Evolutionary conservation across 345 rosid genomes (phyloP).

Genomic region (Cardamine chenopodiifolia): DNA sequence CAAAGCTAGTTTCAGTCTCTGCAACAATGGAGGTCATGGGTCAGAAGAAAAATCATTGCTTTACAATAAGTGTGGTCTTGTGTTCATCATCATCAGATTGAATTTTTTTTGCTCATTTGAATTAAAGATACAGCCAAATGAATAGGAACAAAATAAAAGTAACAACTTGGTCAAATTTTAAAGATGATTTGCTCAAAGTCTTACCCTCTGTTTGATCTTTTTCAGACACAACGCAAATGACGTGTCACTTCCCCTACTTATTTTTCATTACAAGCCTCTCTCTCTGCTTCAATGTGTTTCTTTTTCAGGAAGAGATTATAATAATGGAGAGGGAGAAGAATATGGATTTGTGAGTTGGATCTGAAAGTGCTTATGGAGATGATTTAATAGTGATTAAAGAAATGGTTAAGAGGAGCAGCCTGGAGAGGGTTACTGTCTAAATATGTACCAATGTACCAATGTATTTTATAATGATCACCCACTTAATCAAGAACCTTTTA

Average conservation of each 20-base stretch:
- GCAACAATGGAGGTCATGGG: constrained; percentile 43
- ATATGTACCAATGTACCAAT: constrained; percentile 41
- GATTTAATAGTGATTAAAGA: constrained; percentile 38
- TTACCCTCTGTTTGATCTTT: constrained; percentile 39
- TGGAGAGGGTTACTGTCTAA: constrained; percentile 44
- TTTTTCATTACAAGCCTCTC: constrained; percentile 34
- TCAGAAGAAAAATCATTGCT: constrained; percentile 35
- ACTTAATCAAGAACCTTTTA: constrained; percentile 30
- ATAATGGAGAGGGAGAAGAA: constrained; percentile 48
- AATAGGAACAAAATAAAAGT: constrained; percentile 13
- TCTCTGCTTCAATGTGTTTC: constrained; percentile 30
- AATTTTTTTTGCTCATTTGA: constrained; percentile 7
- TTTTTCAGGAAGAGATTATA: constrained; percentile 46
- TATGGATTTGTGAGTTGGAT: constrained; percentile 62
- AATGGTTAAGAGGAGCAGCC: constrained; percentile 58
- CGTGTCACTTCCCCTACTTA: constrained; percentile 41
- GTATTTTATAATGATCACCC: constrained; percentile 42
- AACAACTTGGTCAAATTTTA: constrained; percentile 31
- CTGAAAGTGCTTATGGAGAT: constrained; percentile 48
- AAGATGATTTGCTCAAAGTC: constrained; percentile 38
- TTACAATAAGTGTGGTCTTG: constrained; percentile 21
- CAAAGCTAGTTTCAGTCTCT: constrained; percentile 31
- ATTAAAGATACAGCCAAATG: constrained; percentile 7
- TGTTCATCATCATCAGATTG: constrained; percentile 27
- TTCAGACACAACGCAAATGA: constrained; percentile 35